Evolutionary conservation across 805 yeast species (phyloP).

Genomic region (Yamadazyma sp.): DNA sequence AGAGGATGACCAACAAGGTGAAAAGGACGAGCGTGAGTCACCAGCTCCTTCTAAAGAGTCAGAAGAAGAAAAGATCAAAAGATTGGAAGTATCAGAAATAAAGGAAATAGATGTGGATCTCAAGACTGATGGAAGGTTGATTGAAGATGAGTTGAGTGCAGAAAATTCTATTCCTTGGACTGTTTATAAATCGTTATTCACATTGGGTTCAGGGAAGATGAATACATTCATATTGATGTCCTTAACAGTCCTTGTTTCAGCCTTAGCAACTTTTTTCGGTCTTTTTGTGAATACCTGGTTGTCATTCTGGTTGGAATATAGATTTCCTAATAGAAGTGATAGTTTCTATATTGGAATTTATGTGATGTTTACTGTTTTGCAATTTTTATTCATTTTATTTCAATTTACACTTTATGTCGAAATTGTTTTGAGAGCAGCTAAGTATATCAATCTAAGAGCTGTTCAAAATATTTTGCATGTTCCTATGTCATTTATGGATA

Average conservation of each 20-base stretch:
- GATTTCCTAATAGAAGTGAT: conserved; percentile 43
- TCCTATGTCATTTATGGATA: conserved; percentile 79
- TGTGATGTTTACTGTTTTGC: conserved; percentile 53
- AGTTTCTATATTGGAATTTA: conserved; percentile 72
- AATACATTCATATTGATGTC: conserved; percentile 14
- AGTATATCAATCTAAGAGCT: conserved; percentile 57
- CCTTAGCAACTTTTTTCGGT: conserved; percentile 45
- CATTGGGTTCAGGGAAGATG: conserved; percentile 30
- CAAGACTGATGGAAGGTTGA: conserved; percentile 24
- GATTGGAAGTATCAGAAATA: background rate
- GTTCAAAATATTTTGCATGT: conserved; percentile 60
- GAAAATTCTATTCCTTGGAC: conserved; percentile 34
- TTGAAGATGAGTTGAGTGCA: conserved; percentile 34
- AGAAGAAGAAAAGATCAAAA: conserved; percentile 1
- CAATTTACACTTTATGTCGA: conserved; percentile 48
- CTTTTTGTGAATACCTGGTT: conserved; percentile 73
- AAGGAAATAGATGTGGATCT: conserved; percentile 1
- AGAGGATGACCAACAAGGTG: conserved; percentile 1
- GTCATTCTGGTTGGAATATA: conserved; percentile 70
- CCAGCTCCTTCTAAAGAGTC: conserved; percentile 11
- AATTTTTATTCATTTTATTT: conserved; percentile 39
- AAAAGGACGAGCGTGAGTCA: background rate
- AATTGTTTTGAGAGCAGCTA: conserved; percentile 45
- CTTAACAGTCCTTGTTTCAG: conserved; percentile 18
- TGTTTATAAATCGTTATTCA: conserved; percentile 31